Base-by-base conservation (phyloP, 345 rosid genomes). In the Physaria fendleri region DNA sequence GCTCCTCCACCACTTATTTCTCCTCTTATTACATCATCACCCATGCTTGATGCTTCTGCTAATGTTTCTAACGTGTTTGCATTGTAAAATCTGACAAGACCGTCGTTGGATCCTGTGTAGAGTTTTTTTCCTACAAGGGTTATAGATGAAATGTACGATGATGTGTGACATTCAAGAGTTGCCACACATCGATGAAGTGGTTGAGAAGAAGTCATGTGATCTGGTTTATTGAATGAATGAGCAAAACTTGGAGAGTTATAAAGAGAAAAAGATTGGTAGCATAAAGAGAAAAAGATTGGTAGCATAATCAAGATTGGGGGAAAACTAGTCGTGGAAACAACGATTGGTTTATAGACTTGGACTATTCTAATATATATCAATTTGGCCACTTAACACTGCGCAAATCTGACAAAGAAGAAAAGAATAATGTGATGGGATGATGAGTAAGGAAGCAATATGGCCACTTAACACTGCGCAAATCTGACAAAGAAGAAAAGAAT, bases 11-110 rank as follows among this genome's bases (percentile, higher is more conserved):
- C 76, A 2, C 79, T 77, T 45, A 79, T 64, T 27, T 65, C 70
- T 37, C 33, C 74, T 5, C 71, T 57, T 39, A 69, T 62, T 22
- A 61, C 44, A 55, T 69, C 56, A 1, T 35, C 44, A 24, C 8
- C n/a, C n/a, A n/a, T 25, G 22, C 68, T 50, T 7, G 75, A 34
- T 15, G 68, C 44, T 42, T 58, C 64, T 1, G 60, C 55, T 16
- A 79, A 74, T 0, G 82, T 65, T 29, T 66, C 64, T 4, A 74
- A 64, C 45, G 79, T 46, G 45, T 54, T 56, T 47, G 81, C 64
- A 15, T 73, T 74, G 90, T 93, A 92, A 20, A 70, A 74, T 22
- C 89, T 71, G 53, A 92, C 85, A 68, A 81, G 85, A 10, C 64
- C 78, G 27, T 82, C 82, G 0, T 79, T 79, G 12, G 87, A 84